Evolutionary conservation across 306 rosid species (phyloP), one percentile per base, ranked within the genome.

Genomic region (Gillenia trifoliata): DNA sequence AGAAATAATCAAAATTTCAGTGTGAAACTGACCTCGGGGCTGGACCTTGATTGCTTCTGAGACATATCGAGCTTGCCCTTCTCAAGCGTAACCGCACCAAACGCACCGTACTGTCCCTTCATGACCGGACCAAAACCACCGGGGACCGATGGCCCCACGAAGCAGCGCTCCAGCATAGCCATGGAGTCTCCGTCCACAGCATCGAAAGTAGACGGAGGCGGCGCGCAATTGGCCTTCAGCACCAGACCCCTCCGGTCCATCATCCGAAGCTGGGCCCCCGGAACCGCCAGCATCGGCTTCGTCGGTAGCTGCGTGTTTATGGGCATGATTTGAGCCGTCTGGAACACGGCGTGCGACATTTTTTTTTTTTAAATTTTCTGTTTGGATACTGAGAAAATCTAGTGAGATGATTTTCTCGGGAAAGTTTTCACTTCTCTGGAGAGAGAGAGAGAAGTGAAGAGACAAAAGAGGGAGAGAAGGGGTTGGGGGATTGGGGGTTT

Each of bases 31-130:
- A 86, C 99, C 96, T 94, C 90, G 16, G 96, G 96, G 70, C 92
- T 77, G 63, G 96, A 85, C 84, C 13, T 64, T 34, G 91, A 78
- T 73, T 92, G 92, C 87, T 90, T 85, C 86, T 92, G 95, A 10
- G 93, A 3, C 34, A 80, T 10, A 80, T 94, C 95, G 34, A 94
- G 89, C 84, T 94, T 94, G 2, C 90, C 81, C 84, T 94, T 94
- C 83, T 94, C 99, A 72, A 94, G 84, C 13, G 99, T 94, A 57
- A 85, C 96, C 17, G 99, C 62, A 47, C 96, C 93, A 9, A 86
- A 55, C n/a, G 97, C 25, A 74, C 99, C 91, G 75, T 59, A 87
- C 79, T 92, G 67, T 16, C 87, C 95, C 80, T 94, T 94, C 99
- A 92, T 92, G 38, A 82, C 87, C 25, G 93, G 87, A 66, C 77